Conservation (phyloP, 2,329 filamentous ascomycete genomes). For the Purpureocillium lavendulum region DNA sequence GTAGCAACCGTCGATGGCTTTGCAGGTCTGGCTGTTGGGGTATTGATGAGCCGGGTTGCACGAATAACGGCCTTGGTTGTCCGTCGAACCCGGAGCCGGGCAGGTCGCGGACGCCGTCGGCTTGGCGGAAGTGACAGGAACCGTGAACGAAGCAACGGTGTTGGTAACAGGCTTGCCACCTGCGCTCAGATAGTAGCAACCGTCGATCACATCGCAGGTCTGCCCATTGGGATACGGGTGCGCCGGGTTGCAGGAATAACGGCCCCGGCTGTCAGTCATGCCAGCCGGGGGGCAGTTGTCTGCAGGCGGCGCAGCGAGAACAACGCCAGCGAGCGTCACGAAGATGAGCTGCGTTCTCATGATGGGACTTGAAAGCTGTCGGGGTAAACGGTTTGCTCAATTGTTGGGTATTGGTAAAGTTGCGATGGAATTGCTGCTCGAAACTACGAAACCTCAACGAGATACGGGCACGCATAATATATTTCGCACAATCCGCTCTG, state of each 20-base stretch:
- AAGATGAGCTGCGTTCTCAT: too few species aligned
- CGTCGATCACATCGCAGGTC: conserved; percentile 8
- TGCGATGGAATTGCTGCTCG: too few species aligned
- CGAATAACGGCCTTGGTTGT: conserved; percentile 9
- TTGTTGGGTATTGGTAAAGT: too few species aligned
- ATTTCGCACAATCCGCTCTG: too few species aligned
- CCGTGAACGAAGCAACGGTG: neutral
- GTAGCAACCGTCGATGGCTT: conserved; percentile 9
- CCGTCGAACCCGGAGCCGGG: conserved; percentile 5
- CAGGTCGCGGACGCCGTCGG: too few species aligned
- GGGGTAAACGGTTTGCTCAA: too few species aligned
- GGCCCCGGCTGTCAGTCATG: conserved; percentile 4
- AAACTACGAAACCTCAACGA: too few species aligned
- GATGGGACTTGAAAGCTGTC: too few species aligned
- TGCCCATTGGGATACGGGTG: conserved; percentile 12
- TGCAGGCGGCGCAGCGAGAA: too few species aligned
- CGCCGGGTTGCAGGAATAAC: conserved; percentile 12
- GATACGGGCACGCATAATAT: too few species aligned
- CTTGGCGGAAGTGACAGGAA: neutral
- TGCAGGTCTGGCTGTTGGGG: conserved; percentile 11
- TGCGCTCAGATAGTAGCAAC: conserved; percentile 8
- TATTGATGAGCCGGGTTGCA: conserved; percentile 14
- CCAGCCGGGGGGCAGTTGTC: conserved; percentile 9
- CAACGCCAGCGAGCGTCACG: too few species aligned
- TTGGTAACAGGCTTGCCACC: conserved; percentile 2